Percentiles rank a stretch among this genome's conserved stretches.
Conservation (phyloP, 2,329 filamentous ascomycete genomes). For the Mycocentrospora acerina region DNA sequence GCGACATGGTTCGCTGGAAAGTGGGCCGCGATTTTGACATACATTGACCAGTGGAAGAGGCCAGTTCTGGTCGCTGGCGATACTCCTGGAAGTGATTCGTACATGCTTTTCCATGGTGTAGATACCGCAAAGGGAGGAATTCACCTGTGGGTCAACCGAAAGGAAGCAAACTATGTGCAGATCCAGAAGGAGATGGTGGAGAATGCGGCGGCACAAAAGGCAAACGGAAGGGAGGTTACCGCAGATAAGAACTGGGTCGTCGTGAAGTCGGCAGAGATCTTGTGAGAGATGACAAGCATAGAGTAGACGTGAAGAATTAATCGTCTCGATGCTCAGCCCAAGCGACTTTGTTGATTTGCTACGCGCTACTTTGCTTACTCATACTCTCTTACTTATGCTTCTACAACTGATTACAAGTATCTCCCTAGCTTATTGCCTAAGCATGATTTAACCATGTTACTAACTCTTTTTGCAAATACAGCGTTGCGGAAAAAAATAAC, state of each 20-base stretch:
- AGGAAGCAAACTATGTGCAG: slow-evolving; percentile 17
- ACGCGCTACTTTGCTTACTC: background rate
- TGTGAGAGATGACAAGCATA: slow-evolving; percentile 7
- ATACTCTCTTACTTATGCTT: too few species aligned
- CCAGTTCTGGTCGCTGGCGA: slow-evolving; percentile 30
- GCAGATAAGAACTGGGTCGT: slow-evolving; percentile 36
- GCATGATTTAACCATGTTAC: too few species aligned
- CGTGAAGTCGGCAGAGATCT: slow-evolving; percentile 31
- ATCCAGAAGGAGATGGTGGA: slow-evolving; percentile 26
- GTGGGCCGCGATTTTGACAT: slow-evolving; percentile 34
- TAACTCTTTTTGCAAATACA: too few species aligned
- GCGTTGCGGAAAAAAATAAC: too few species aligned
- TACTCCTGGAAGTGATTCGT: slow-evolving; percentile 33
- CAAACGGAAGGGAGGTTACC: slow-evolving; percentile 29
- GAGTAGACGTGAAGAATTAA: background rate
- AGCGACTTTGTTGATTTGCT: background rate
- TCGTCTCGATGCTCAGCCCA: background rate
- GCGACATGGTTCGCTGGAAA: slow-evolving; percentile 36
- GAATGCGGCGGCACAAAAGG: slow-evolving; percentile 24
- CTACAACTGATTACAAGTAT: too few species aligned
- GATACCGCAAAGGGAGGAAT: slow-evolving; percentile 31
- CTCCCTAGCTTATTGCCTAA: too few species aligned
- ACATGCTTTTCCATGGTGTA: slow-evolving; percentile 35
- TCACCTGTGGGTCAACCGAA: slow-evolving; percentile 33
- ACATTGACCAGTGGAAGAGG: slow-evolving; percentile 35